These are phyloP conservation scores for Neurospora sp. DNA, from an alignment of 495 filamentous ascomycete genomes.

Conservation along the genomic window DNA sequence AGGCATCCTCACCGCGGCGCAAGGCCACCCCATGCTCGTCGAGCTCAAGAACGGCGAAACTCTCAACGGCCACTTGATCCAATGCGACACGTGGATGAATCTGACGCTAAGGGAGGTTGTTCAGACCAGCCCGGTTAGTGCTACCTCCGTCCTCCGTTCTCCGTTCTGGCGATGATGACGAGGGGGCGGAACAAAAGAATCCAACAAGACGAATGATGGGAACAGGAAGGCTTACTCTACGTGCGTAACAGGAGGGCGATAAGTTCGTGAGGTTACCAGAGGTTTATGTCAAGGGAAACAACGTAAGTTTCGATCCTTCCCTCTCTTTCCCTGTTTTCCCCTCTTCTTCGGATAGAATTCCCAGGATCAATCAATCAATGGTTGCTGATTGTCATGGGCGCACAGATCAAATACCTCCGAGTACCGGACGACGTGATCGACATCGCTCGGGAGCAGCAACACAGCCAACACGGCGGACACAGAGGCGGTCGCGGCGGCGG, in stretches of 20 bases:
- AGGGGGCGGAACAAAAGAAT: not conserved
- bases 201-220: not conserved
- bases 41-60: constrained; percentile 99
- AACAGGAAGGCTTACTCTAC: too few relatives aligned
- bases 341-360: not conserved
- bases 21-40: constrained; percentile 98
- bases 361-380: not conserved
- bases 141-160: not conserved
- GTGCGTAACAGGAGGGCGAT: constrained; percentile 59
- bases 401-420: constrained; percentile 93
- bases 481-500: constrained; percentile 61
- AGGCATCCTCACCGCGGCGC: constrained; percentile 85
- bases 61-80: constrained; percentile 88
- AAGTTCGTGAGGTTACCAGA: constrained; percentile 85
- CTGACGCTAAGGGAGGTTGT: constrained; percentile 92
- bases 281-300: constrained; percentile 93
- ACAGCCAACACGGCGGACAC: constrained; percentile 48
- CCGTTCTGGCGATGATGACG: not conserved
- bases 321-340: too few relatives aligned
- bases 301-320: constrained; percentile 46
- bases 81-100: constrained; percentile 99
- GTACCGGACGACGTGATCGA: constrained; percentile 95
- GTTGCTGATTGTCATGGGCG: not conserved
- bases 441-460: constrained; percentile 81
- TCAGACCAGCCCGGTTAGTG: constrained; percentile 71